A percentile compares a stretch with the other conserved stretches of the same genome.
phyloP scores from a whole-genome alignment of 2,329 filamentous ascomycete genomes.

The Penicillium thymicola region DNA sequence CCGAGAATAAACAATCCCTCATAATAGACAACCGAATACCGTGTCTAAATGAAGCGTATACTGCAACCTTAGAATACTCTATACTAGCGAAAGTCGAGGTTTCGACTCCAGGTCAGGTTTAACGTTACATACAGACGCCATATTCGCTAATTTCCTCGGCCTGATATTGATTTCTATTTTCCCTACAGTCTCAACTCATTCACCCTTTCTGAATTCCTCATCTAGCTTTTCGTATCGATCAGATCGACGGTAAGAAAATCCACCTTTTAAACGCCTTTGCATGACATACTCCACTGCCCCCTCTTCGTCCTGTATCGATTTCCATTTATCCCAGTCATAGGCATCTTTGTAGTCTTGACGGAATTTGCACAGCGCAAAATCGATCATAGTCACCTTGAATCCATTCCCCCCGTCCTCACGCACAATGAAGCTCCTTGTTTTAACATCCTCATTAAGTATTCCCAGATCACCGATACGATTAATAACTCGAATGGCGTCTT shows the following conservation, averaged over 20 bases:
- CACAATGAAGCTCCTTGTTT: not conserved
- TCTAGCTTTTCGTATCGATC: not conserved
- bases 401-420: not conserved
- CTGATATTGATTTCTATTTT: not conserved
- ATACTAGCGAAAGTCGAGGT: not conserved
- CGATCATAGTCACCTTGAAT: slow-evolving; percentile 7
- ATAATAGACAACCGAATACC: no score
- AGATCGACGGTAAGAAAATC: not conserved
- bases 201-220: not conserved
- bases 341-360: not conserved
- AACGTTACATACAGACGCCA: not conserved
- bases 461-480: not conserved
- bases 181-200: not conserved
- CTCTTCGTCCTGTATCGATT: not conserved
- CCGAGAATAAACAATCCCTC: no score
- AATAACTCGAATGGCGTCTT: not conserved
- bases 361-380: slow-evolving; percentile 8
- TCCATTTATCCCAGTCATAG: not conserved
- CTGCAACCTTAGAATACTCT: no score
- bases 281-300: not conserved
- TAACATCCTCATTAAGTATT: not conserved
- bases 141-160: not conserved
- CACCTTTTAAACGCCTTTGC: not conserved
- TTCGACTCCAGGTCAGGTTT: not conserved
- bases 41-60: no score